Percentiles rank a stretch among this genome's conserved stretches.
These are phyloP conservation scores for Macrophomina pseudophaseolina DNA, from an alignment of 2,329 filamentous ascomycete genomes.

Conservation along the genomic window DNA sequence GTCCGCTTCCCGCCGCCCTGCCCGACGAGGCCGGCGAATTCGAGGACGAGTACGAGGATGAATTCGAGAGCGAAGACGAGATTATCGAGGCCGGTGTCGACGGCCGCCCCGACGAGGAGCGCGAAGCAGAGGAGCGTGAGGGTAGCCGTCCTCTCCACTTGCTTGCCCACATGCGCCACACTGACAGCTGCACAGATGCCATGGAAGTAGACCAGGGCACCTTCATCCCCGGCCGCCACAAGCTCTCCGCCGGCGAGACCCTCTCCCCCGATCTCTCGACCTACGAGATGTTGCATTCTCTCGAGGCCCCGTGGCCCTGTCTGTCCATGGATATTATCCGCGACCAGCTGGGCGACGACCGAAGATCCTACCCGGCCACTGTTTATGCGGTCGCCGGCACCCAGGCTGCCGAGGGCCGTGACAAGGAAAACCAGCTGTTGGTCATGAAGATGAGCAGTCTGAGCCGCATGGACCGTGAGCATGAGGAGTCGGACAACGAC, in stretches of 20 bases:
- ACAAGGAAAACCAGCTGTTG: conserved; percentile 90
- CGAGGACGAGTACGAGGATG: conserved; percentile 93
- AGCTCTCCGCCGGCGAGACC: conserved; percentile 88
- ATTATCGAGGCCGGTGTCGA: conserved; percentile 94
- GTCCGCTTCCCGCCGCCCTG: conserved; percentile 56
- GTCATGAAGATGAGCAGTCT: conserved; percentile 95
- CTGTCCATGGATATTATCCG: conserved; percentile 92
- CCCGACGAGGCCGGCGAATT: conserved; percentile 70
- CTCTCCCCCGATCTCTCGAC: conserved; percentile 90
- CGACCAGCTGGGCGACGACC: conserved; percentile 84
- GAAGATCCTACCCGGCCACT: conserved; percentile 92
- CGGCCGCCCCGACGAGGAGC: conserved; percentile 87
- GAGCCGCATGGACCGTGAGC: conserved; percentile 81
- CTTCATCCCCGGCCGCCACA: conserved; percentile 93
- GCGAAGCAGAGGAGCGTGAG: conserved; percentile 84
- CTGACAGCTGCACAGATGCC: conserved; percentile 57
- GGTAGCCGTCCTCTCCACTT: conserved; percentile 47
- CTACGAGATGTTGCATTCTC: conserved; percentile 95
- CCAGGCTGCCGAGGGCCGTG: conserved; percentile 76
- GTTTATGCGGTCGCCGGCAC: conserved; percentile 95
- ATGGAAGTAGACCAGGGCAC: conserved; percentile 96
- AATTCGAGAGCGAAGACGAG: conserved; percentile 90
- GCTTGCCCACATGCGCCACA: not conserved
- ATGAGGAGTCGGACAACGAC: conserved; percentile 72
- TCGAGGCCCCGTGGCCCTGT: conserved; percentile 95